Evolutionary conservation across 441 rosid genomes (phyloP).

Genomic region (Gossypium davidsonii): DNA sequence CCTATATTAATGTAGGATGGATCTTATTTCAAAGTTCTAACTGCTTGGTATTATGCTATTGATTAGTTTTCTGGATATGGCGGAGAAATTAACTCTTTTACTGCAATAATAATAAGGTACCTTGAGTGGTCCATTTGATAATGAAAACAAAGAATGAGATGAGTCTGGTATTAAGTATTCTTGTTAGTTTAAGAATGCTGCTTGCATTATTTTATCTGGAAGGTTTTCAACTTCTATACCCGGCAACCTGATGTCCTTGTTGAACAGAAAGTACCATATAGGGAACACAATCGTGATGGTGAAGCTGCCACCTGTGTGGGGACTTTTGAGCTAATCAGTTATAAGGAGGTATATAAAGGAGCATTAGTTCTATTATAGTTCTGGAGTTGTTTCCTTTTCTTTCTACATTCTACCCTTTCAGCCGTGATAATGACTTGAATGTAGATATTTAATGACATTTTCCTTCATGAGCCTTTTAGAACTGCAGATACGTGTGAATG

Average conservation of each 20-base stretch:
- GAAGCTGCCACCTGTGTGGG: conserved; percentile 39
- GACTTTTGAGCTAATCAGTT: conserved; percentile 36
- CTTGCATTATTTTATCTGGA: conserved; percentile 18
- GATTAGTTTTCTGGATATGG: background rate
- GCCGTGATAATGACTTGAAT: background rate
- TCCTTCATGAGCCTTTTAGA: background rate
- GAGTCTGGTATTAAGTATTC: background rate
- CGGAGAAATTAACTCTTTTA: background rate
- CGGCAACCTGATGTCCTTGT: conserved; percentile 30
- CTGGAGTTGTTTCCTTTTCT: conserved; percentile 8
- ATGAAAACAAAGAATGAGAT: background rate
- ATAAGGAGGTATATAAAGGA: conserved; percentile 36
- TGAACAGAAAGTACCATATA: conserved; percentile 32
- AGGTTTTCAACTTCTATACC: conserved; percentile 16
- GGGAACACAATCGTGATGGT: conserved; percentile 27
- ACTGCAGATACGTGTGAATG: background rate
- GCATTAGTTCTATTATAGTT: conserved; percentile 19
- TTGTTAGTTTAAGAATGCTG: conserved; percentile 8
- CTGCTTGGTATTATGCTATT: background rate
- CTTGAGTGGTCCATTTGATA: background rate
- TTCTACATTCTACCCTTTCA: conserved; percentile 3
- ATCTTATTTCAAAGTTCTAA: background rate
- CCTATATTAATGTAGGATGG: background rate
- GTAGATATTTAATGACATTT: background rate
- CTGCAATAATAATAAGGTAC: conserved; percentile 5